phyloP scores from a whole-genome alignment of 2,329 filamentous ascomycete species.

The Aspergillus sclerotialis region DNA sequence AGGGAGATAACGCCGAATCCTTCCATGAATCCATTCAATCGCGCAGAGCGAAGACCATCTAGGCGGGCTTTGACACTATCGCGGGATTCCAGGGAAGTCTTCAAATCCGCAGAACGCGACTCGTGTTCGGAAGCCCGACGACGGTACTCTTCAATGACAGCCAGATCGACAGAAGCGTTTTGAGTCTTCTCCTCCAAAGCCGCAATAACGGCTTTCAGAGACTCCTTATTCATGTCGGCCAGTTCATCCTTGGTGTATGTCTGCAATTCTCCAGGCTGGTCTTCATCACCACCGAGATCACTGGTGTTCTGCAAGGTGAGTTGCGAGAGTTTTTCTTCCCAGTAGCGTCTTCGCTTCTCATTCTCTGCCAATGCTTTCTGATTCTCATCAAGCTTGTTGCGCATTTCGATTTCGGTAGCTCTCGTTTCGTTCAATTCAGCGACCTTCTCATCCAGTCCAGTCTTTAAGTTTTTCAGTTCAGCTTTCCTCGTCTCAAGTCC shows the following conservation, averaged over 20 bases:
- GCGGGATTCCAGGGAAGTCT: constrained; percentile 66
- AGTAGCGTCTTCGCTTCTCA: constrained; percentile 74
- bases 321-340: constrained; percentile 84
- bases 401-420: constrained; percentile 92
- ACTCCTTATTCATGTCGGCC: constrained; percentile 55
- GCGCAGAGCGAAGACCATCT: constrained; percentile 82
- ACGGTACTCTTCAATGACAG: constrained; percentile 82
- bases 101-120: constrained; percentile 74
- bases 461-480: constrained; percentile 71
- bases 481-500: constrained; percentile 71
- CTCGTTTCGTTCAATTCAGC: constrained; percentile 81
- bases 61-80: constrained; percentile 87
- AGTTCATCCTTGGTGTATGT: constrained; percentile 69
- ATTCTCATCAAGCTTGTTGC: constrained; percentile 94
- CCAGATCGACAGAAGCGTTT: constrained; percentile 78
- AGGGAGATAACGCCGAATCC: constrained; percentile 92
- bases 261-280: constrained; percentile 50
- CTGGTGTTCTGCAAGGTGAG: constrained; percentile 74
- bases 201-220: constrained; percentile 58
- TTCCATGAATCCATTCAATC: constrained; percentile 96
- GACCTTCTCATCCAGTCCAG: constrained; percentile 78
- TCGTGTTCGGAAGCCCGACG: constrained; percentile 78
- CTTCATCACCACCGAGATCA: constrained; percentile 57
- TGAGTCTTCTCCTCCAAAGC: constrained; percentile 68
- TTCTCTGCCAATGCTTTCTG: constrained; percentile 84